Base-by-base conservation (phyloP, 192 early-diverging fungal species). In the Coemansia sp. region DNA sequence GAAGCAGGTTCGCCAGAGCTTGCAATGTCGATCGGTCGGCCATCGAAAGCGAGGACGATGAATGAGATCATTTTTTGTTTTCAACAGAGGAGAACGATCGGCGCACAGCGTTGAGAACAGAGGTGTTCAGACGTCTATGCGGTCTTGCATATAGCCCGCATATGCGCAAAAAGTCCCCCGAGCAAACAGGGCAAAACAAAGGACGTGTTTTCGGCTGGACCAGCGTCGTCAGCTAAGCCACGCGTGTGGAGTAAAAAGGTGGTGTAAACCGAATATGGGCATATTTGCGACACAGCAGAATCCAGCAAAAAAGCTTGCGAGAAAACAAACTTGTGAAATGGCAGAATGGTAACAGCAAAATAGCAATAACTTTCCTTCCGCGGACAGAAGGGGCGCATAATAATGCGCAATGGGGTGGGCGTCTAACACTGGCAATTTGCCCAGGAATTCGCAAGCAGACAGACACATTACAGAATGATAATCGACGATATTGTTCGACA, bases 81-180 rank as follows among this genome's bases (percentile, higher is more conserved):
- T 34, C 31, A 34, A 8, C 31, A 34, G 31, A 34, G 15, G 14
- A 14, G 14, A 44, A 44, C 40, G 52, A 54, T 54, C 52, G 52
- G 52, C 52, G 52, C n/a, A 54, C 18, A 54, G 12, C 24, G 14
- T 54, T 28, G 26, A 10, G 52, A 28, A 24, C 28, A 24, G n/a
- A 28, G 20, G 21, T 25, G 52, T 28, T 54, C 52, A 54, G 52
- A 54, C 52, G 12, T 6, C 26, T 44, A 54, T 28, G 52, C 52
- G 28, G 15, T 28, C 15, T 24, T 54, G 52, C 52, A 54, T 54
- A 18, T 54, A 54, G 52, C 52, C 52, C 52, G 52, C 52, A 54
- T 54, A 28, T 14, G 52, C 52, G 12, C 20, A 51, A 34, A 31
- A 25, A 51, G 23, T 25, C 14, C 20, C 23, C 25, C 51, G 7